Conservation (phyloP, 2,329 filamentous ascomycete genomes). For the Penicillium sp. region DNA sequence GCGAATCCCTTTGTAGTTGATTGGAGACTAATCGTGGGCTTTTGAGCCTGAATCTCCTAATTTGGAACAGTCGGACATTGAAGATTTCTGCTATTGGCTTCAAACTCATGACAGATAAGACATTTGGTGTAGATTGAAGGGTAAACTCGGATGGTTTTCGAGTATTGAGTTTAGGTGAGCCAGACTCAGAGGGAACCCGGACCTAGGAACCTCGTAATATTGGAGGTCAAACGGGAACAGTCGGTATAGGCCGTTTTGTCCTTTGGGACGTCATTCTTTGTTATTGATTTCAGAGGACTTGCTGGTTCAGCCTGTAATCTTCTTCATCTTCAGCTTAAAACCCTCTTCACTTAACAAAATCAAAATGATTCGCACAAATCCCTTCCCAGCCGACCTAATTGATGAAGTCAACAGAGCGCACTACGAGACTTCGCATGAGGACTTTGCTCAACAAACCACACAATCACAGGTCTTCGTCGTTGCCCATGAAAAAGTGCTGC, state of each 20-base stretch:
- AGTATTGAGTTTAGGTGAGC: not conserved
- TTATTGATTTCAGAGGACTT: not conserved
- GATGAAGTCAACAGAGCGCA: constrained; percentile 4
- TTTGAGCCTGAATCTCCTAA: not conserved
- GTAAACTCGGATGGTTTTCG: not conserved
- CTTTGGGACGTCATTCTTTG: constrained; percentile 3
- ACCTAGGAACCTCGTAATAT: not conserved
- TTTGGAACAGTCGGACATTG: not conserved
- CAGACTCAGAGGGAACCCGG: not conserved
- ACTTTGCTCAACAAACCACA: not conserved
- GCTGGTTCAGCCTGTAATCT: not conserved
- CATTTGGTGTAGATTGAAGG: not conserved
- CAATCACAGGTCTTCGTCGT: not conserved
- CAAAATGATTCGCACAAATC: not conserved
- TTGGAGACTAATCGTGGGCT: not conserved
- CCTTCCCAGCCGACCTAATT: constrained; percentile 1
- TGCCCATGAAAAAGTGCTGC: not conserved
- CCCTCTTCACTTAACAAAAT: not conserved
- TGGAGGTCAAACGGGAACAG: not conserved
- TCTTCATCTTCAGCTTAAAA: not conserved
- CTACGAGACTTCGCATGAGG: not conserved
- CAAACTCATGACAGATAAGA: not conserved
- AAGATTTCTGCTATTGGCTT: not conserved
- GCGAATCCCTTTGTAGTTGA: not conserved
- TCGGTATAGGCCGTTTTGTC: not conserved